A percentile compares a stretch with the other conserved stretches of the same genome.
phyloP scores from a whole-genome alignment of 305 asterid species.

The Fraxinus baroniana region DNA sequence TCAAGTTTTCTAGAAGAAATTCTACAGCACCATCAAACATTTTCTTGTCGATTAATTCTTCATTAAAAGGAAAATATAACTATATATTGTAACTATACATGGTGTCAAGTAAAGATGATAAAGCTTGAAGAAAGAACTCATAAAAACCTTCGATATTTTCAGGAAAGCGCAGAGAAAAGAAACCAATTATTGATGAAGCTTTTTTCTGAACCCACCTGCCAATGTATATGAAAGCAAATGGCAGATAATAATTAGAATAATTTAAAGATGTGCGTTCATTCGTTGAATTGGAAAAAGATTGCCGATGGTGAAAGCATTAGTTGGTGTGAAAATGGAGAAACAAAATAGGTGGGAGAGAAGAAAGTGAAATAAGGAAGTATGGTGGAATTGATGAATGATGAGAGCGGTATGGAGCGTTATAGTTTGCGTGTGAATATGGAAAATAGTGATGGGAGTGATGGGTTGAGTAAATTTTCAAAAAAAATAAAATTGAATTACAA shows the following conservation, averaged over 20 bases:
- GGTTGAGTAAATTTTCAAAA: no score
- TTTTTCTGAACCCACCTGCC: not conserved
- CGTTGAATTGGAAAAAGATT: not conserved
- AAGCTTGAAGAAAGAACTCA: not conserved
- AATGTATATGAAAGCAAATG: not conserved
- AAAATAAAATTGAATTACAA: no score
- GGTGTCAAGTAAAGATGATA: not conserved
- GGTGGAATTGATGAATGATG: no score
- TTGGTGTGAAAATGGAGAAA: no score
- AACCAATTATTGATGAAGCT: no score
- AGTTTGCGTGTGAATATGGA: no score
- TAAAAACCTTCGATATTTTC: not conserved
- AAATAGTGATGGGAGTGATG: no score
- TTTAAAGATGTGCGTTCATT: not conserved
- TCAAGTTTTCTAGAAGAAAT: conserved; percentile 53
- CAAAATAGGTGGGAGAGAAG: no score
- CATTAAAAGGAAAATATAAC: not conserved
- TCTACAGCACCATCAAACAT: conserved; percentile 62
- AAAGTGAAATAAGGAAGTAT: no score
- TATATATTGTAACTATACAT: not conserved
- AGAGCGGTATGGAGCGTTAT: no score
- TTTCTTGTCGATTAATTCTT: not conserved
- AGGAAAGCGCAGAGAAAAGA: not conserved
- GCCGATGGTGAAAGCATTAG: not conserved
- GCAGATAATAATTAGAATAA: not conserved